phyloP scores from a whole-genome alignment of 2,329 filamentous ascomycete genomes.

The Zelopaecilomyces penicillatus region DNA sequence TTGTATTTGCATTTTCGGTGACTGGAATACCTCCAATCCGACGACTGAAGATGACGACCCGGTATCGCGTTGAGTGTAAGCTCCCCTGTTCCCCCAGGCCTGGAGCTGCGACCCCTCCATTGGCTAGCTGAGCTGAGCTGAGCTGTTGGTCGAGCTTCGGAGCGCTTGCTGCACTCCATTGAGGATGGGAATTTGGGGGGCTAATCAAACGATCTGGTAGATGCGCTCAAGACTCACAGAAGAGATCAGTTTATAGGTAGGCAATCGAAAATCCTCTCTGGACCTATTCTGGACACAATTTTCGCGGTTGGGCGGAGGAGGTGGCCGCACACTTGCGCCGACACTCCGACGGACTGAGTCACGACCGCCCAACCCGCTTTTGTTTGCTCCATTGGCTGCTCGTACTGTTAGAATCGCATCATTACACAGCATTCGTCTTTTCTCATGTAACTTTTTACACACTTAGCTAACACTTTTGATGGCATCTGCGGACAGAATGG shows the following conservation, averaged over 20 bases:
- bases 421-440: too few species aligned
- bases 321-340: too few species aligned
- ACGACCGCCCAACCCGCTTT: too few species aligned
- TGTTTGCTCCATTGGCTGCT: too few species aligned
- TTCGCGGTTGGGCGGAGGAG: background rate
- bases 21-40: too few species aligned
- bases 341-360: too few species aligned
- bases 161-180: too few species aligned
- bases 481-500: slow-evolving; percentile 57
- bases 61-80: slow-evolving; percentile 68
- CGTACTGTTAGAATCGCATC: too few species aligned
- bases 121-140: background rate
- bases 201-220: slow-evolving; percentile 26
- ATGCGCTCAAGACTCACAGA: slow-evolving; percentile 71
- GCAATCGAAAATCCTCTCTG: slow-evolving; percentile 7
- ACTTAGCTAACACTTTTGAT: background rate
- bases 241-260: slow-evolving; percentile 80
- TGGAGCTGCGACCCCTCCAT: background rate
- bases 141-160: background rate
- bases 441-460: too few species aligned
- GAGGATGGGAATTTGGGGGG: background rate
- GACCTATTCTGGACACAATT: background rate
- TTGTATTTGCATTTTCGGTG: too few species aligned
- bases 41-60: slow-evolving; percentile 44
- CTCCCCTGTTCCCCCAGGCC: slow-evolving; percentile 9